Base-by-base conservation (phyloP, 1,284 basidiomycete species). In the Pseudozyma hubeiensis region DNA sequence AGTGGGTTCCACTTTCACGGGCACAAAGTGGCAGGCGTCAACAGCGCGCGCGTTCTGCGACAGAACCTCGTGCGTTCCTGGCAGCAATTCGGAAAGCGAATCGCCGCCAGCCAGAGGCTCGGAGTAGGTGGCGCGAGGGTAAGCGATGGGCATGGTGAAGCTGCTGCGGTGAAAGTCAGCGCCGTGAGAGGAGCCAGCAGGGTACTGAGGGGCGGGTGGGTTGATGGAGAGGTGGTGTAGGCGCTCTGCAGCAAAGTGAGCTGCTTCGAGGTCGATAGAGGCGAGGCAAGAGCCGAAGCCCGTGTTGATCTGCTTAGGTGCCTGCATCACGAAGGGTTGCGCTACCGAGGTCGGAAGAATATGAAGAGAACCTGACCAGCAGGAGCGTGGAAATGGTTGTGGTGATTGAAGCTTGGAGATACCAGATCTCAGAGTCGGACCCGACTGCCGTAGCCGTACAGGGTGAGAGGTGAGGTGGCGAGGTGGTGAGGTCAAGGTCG, bases 101-200 rank as follows among this genome's bases (percentile, higher is more conserved):
- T 67, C 63, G 24, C 70, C 70, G 14, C 65, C 70, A 10, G 61
- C 65, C 16, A 73, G 65, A 4, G 70, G 70, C n/a, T 43, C 51
- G 34, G 70, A 73, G 52, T 68, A 73, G 53, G 64, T 68, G 55
- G 64, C 49, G 30, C 65, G 60, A n/a, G 70, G 70, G 44, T 64
- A 68, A 8, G 70, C 62, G 40, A 64, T 43, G 31, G 69, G 69
- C 64, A 72, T 67, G 50, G 64, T 67, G 60, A 66, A 67, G 49
- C 48, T 66, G 58, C 47, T 56, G 49, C 64, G 69, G 49, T 64
- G 49, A 47, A 72, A 64, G 49, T 29, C 53, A 34, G 52, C 19
- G 45, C 69, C 64, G 40, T 72, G 64, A 5, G 52, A 56, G 6
- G 53, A 66, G 48, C 69, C 64, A 45, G 48, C 64, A 14, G 64